Base-by-base conservation (phyloP, 148 eudicot species). In the Silene uniflora region DNA sequence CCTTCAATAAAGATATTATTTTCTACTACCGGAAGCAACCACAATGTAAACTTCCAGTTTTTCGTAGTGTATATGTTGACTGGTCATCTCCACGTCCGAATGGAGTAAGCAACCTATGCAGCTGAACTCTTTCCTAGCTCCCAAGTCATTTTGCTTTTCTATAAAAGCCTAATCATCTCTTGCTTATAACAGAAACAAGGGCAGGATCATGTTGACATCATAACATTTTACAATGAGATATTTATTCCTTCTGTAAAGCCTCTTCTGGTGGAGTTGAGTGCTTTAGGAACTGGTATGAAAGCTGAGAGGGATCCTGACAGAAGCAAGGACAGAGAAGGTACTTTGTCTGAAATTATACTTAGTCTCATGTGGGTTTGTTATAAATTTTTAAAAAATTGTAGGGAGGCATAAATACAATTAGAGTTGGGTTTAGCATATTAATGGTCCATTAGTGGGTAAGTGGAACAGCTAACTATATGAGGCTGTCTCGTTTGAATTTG, bases 171-270 rank as follows among this genome's bases (percentile, higher is more conserved):
- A 69, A 83, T 10, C 52, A 14, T 82, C 75, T 62, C 29, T 19
- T 60, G 14, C 16, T 32, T 77, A 42, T 44, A 5, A 77, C 90
- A 96, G 98, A 92, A 83, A 85, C 88, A 81, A 25, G 97, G 90
- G 65, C 89, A 84, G 78, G 94, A 91, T 79, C 95, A 96, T 84
- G 89, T 96, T 76, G 99, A 92, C 77, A 92, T 96, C 67, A 96
- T 96, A 63, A 84, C 90, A 71, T 96, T 96, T 84, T 96, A 96
- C 90, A 96, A 96, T 72, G 95, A 96, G 75, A 76, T 88, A 61
- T 96, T 96, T 77, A 79, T 96, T 77, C 97, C 98, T 46, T 81
- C 88, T 47, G 99, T 88, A 23, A 96, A 92, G 86, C 94, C 94
- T 59, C 88, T 96, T 67, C 80, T 96, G 42, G 90, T 96, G 75